A percentile compares a stretch with the other conserved stretches of the same genome.
Conservation (phyloP, 306 rosid genomes). For the Cucurbita moschata region DNA sequence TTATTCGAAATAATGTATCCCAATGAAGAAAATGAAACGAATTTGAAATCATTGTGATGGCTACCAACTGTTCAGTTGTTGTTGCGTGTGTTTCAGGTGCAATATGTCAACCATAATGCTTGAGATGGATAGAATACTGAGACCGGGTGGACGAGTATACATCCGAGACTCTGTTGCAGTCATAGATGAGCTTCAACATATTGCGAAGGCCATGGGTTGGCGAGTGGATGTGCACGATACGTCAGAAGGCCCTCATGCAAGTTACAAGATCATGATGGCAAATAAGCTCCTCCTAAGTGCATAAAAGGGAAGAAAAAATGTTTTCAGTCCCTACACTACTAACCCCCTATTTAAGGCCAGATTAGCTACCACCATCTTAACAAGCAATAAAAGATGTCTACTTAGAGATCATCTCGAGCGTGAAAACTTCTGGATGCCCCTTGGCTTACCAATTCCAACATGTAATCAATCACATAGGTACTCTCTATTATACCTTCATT, state of each 20-base stretch:
- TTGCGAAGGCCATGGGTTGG: slow-evolving; percentile 54
- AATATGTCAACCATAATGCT: slow-evolving; percentile 66
- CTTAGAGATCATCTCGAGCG: background rate
- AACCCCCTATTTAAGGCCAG: background rate
- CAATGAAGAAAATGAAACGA: background rate
- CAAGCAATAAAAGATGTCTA: background rate
- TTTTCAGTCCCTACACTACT: background rate
- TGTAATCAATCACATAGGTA: slow-evolving; percentile 5
- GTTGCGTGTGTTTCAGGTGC: slow-evolving; percentile 32
- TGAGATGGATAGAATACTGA: slow-evolving; percentile 79
- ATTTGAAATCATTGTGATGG: background rate
- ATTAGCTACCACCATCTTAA: background rate
- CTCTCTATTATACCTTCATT: background rate
- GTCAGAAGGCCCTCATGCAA: slow-evolving; percentile 82
- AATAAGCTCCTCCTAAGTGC: slow-evolving; percentile 47
- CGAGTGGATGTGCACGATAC: slow-evolving; percentile 26
- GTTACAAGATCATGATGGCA: slow-evolving; percentile 55
- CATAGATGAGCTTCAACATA: slow-evolving; percentile 41
- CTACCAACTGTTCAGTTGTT: slow-evolving; percentile 5
- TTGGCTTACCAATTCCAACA: background rate
- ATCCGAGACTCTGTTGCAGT: slow-evolving; percentile 51
- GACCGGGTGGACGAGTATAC: slow-evolving; percentile 76
- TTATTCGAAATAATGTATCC: background rate
- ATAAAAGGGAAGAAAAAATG: background rate
- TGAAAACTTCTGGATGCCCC: background rate